Base-by-base conservation (phyloP, 2,329 filamentous ascomycete species). In the Alternaria triticimaculans region DNA sequence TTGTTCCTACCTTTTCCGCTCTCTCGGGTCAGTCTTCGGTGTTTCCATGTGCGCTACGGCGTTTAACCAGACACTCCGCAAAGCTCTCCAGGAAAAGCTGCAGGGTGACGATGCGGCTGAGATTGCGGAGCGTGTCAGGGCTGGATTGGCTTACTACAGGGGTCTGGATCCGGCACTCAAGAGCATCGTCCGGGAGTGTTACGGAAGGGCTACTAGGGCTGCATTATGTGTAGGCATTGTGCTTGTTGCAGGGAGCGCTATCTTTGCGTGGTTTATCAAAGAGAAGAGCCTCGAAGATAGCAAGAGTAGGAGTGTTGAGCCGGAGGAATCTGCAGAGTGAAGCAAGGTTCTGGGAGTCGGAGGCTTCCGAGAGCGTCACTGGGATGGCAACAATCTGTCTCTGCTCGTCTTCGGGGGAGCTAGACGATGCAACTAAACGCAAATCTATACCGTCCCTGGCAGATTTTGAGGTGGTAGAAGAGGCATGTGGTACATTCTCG, bases 1-100 rank as follows among this genome's bases (percentile, higher is more conserved):
- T 8, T 93, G 91, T 77, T 92, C 89, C 20, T 95, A 95, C 79
- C 87, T 95, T 23, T 95, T 95, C 83, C 89, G 92, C 43, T 90
- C 90, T 1, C 83, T 94, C 0, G 92, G 88, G 11, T 86, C 84
- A 15, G 87, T 89, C 10, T 84, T 89, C 43, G 87, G 92, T 11
- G 84, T 94, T 59, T 90, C 90, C n/a, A 81, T 92, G 61, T 87
- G 87, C 55, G 88, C 91, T 1, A 92, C 91, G 2, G 85, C 92
- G 8, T 86, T 93, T 49, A 93, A 95, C 75, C 88, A 91, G 73
- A 84, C 85, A 3, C 82, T 95, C 20, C 84, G 90, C 15, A 81
- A 81, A 3, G 82, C 86, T 50, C 82, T 95, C 5, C 81, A 83
- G 3, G 72, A 77, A 2, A 82, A 84, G 3, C 80, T 94, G 50